Conservation (phyloP, 2,329 filamentous ascomycete genomes). For the Nigrospora sphaerica region DNA sequence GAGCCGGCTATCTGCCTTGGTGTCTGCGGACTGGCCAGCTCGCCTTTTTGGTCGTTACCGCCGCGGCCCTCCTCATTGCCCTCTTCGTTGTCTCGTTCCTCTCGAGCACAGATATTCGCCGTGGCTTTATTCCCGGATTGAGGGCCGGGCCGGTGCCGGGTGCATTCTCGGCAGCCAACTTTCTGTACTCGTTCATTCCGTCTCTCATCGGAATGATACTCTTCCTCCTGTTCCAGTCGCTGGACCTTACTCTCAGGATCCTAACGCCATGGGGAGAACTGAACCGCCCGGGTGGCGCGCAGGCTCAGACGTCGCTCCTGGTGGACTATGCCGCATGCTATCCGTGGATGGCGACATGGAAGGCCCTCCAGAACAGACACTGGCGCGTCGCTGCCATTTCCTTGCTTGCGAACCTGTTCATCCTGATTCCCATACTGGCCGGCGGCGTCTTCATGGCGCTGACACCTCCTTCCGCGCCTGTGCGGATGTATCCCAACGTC, state of each 20-base stretch:
- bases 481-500: constrained; percentile 66
- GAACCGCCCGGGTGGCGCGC: constrained; percentile 45
- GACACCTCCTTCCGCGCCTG: constrained; percentile 42
- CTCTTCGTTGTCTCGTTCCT: constrained; percentile 76
- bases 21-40: constrained; percentile 62
- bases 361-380: constrained; percentile 54
- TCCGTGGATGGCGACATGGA: constrained; percentile 52
- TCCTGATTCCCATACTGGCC: constrained; percentile 58
- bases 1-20: constrained; percentile 69
- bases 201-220: constrained; percentile 59
- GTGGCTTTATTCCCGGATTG: constrained; percentile 67
- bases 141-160: constrained; percentile 48
- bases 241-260: constrained; percentile 59
- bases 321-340: constrained; percentile 63
- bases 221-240: constrained; percentile 58
- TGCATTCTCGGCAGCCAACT: constrained; percentile 81
- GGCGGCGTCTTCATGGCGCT: constrained; percentile 71
- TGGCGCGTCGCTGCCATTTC: constrained; percentile 58
- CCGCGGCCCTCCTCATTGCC: constrained; percentile 56
- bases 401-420: constrained; percentile 49
- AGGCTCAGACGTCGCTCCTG: constrained; percentile 57
- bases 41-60: constrained; percentile 56
- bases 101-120: constrained; percentile 53
- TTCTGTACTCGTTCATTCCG: constrained; percentile 75
- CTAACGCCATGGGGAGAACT: constrained; percentile 66